phyloP scores from a whole-genome alignment of 345 rosid genomes.

The Eucalyptus pauciflora region DNA sequence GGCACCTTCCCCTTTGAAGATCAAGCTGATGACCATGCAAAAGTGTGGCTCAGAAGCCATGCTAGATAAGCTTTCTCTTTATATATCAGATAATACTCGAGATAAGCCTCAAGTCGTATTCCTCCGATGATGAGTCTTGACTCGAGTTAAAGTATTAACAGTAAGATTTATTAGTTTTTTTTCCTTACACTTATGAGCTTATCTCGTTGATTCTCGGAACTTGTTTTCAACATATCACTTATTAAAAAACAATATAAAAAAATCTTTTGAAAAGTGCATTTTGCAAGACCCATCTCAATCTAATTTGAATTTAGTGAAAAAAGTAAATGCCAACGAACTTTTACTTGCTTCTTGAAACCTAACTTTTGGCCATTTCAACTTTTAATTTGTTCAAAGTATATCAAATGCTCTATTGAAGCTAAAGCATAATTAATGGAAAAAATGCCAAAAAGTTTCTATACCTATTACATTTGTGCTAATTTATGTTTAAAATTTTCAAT shows the following conservation, averaged over 20 bases:
- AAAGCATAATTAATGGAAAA: neutral
- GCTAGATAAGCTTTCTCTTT: neutral
- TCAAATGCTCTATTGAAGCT: neutral
- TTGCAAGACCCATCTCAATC: neutral
- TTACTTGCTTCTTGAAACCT: neutral
- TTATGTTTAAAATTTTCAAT: accelerated
- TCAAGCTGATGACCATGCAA: neutral
- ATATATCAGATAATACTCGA: neutral
- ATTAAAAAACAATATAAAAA: neutral
- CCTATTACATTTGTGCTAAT: too few relatives aligned
- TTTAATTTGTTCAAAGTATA: neutral
- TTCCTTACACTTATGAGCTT: neutral
- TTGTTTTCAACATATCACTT: neutral
- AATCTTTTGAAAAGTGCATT: neutral
- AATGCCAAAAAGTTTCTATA: neutral
- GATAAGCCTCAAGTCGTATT: neutral
- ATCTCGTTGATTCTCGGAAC: accelerated
- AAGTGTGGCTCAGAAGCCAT: neutral
- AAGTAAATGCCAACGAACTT: neutral
- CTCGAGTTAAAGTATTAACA: neutral
- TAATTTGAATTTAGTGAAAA: neutral
- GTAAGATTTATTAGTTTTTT: neutral
- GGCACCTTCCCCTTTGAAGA: neutral
- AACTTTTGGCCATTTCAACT: neutral
- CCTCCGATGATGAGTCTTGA: neutral